Percentiles rank a stretch among this genome's conserved stretches.
Conservation (phyloP, 176 grass and related monocot species). For the Leersia perrieri region DNA sequence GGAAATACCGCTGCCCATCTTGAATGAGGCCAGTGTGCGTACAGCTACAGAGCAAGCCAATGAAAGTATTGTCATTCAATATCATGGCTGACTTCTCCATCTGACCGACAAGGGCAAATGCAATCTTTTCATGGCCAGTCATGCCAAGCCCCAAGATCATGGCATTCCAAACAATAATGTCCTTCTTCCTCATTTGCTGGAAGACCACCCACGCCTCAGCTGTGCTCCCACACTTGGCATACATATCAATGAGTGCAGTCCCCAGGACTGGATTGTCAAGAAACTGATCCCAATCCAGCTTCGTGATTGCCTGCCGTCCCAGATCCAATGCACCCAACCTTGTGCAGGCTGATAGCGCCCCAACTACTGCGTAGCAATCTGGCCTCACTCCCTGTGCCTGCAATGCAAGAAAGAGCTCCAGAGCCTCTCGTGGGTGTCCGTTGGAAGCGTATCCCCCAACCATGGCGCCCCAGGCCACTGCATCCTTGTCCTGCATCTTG, state of each 20-base stretch:
- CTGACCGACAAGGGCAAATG: constrained; percentile 48
- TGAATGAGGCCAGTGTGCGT: constrained; percentile 61
- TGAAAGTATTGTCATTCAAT: constrained; percentile 63
- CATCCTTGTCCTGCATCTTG: constrained; percentile 47
- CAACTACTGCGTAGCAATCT: constrained; percentile 52
- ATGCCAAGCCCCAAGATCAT: constrained; percentile 65
- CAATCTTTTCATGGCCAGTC: constrained; percentile 47
- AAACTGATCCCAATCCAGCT: constrained; percentile 47
- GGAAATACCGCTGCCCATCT: constrained; percentile 52
- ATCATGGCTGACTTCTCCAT: constrained; percentile 46
- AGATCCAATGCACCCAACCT: constrained; percentile 56
- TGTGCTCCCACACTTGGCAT: constrained; percentile 60
- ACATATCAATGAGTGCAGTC: constrained; percentile 68
- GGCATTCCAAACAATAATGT: constrained; percentile 65
- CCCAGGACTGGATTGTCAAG: constrained; percentile 56
- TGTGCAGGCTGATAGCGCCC: constrained; percentile 55
- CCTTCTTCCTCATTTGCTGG: constrained; percentile 47
- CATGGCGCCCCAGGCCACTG: constrained; percentile 58
- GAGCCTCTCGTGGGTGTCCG: constrained; percentile 46
- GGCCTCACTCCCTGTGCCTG: constrained; percentile 31
- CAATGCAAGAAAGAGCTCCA: constrained; percentile 60
- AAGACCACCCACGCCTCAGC: constrained; percentile 52
- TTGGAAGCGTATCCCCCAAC: constrained; percentile 67
- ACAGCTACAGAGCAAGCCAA: constrained; percentile 62
- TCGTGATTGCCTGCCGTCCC: constrained; percentile 15